Evolutionary conservation across 768 basidiomycete species (phyloP), one percentile per base, ranked within the genome.

Genomic region (Suillus subaureus): DNA sequence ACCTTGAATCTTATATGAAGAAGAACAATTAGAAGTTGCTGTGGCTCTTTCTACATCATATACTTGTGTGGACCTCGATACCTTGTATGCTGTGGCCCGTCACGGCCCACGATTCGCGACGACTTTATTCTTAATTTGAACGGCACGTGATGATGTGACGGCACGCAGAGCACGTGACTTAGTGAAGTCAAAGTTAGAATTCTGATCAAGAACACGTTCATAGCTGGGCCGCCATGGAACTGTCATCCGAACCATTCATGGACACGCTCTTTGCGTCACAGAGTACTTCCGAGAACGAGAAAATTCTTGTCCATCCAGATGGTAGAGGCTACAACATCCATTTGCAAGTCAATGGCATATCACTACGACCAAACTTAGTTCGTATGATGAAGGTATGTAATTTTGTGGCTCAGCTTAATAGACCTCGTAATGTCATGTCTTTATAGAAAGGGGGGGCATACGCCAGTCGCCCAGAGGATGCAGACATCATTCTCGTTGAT

Each of bases 401-500:
- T 54, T 23, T 65, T 63, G n/a, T 62, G 62, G 21, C n/a, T 61
- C 31, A 42, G 42, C 26, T 35, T 56, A n/a, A 23, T 16, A 42
- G 40, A 43, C 61, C 54, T 42, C 47, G 58, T 26, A 63, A 28
- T 54, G 37, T 40, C 63, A 39, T 67, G 64, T 40, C 35, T n/a
- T 64, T 67, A 40, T 63, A 90, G 89, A 81, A 77, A 73, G 78
- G 83, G 16, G 89, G 89, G 39, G 90, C 87, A 4, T 64, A 74
- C 21, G 83, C 88, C 64, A 80, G 78, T 61, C 82, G 84, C 65
- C 82, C 86, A 11, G 82, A 79, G 55, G 79, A 83, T 60, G 85
- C 90, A 0, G 75, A 81, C 23, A 77, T 91, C 31, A 85, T 91
- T 54, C 76, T 92, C 6, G 87, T 92, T 8, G 84, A 90, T 67